phyloP scores from a whole-genome alignment of 768 basidiomycete genomes.

The Hygrocybe punicea region DNA sequence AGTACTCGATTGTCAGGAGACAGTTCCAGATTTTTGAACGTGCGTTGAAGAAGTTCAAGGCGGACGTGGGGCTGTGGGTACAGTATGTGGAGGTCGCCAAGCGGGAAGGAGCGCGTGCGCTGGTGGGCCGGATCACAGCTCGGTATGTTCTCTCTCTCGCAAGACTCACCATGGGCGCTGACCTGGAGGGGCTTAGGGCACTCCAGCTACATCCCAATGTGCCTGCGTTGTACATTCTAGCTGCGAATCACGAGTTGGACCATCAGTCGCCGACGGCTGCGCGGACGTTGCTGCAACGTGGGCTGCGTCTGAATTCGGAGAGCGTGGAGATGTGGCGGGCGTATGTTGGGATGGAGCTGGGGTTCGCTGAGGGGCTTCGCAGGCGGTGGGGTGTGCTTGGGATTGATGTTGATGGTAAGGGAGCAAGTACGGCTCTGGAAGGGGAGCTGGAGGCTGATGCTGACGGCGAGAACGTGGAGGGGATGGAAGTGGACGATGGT shows the following conservation, averaged over 20 bases:
- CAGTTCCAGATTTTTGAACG: slow-evolving; percentile 91
- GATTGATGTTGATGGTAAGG: slow-evolving; percentile 48
- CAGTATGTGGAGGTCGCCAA: slow-evolving; percentile 86
- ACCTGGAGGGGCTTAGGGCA: slow-evolving; percentile 64
- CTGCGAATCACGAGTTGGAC: slow-evolving; percentile 78
- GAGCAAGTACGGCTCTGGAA: slow-evolving; percentile 47
- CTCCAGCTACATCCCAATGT: slow-evolving; percentile 82
- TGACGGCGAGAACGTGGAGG: too few relatives aligned
- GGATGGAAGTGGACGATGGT: neutral
- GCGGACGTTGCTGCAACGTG: slow-evolving; percentile 79
- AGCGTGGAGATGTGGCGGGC: slow-evolving; percentile 81
- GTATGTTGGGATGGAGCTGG: slow-evolving; percentile 87
- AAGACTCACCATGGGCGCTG: slow-evolving; percentile 37
- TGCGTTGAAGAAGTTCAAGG: slow-evolving; percentile 83
- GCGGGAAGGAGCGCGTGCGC: slow-evolving; percentile 69
- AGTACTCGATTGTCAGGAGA: slow-evolving; percentile 79
- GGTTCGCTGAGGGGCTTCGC: slow-evolving; percentile 75
- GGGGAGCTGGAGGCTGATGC: too few relatives aligned
- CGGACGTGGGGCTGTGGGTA: slow-evolving; percentile 82
- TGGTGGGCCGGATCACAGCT: slow-evolving; percentile 80
- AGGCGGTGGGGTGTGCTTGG: slow-evolving; percentile 80
- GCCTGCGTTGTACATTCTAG: slow-evolving; percentile 76
- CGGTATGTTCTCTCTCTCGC: slow-evolving; percentile 42
- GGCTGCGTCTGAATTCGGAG: slow-evolving; percentile 71
- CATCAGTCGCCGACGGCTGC: slow-evolving; percentile 74